A percentile compares a stretch with the other conserved stretches of the same genome.
Evolutionary conservation across 306 rosid species (phyloP).

Genomic region (Luffa aegyptiaca): DNA sequence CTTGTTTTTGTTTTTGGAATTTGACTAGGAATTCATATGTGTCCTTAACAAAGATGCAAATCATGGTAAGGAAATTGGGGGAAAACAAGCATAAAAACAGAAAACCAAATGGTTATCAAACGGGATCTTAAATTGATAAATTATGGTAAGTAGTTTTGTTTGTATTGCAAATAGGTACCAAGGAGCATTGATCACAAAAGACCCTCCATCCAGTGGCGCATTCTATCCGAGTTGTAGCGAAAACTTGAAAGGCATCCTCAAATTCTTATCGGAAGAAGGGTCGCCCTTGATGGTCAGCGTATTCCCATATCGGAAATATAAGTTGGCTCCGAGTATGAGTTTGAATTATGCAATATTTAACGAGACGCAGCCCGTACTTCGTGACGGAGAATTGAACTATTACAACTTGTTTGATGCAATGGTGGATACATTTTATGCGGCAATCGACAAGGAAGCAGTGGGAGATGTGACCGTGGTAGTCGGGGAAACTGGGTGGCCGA

Average conservation of each 20-base stretch:
- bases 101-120: too few species aligned
- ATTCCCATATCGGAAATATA: constrained; percentile 14
- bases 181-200: not conserved
- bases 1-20: too few species aligned
- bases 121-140: too few species aligned
- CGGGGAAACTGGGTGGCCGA: constrained; percentile 36
- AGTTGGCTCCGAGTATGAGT: not conserved
- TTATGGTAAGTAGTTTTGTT: too few species aligned
- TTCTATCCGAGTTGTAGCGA: not conserved
- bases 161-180: not conserved
- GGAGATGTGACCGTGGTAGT: constrained; percentile 11
- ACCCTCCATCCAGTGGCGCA: constrained; percentile 19
- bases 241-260: not conserved
- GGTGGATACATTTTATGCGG: constrained; percentile 21
- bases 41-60: too few species aligned
- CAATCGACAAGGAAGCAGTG: constrained; percentile 12
- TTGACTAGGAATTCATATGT: too few species aligned
- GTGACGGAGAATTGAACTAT: constrained; percentile 1
- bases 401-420: constrained; percentile 25
- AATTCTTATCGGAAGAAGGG: not conserved
- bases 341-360: constrained; percentile 13
- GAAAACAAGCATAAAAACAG: too few species aligned
- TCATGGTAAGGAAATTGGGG: too few species aligned
- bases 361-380: not conserved
- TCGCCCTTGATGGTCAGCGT: constrained; percentile 26